These are phyloP conservation scores for Amauroascus niger DNA, from an alignment of 2,329 filamentous ascomycete genomes.

Conservation along the genomic window DNA sequence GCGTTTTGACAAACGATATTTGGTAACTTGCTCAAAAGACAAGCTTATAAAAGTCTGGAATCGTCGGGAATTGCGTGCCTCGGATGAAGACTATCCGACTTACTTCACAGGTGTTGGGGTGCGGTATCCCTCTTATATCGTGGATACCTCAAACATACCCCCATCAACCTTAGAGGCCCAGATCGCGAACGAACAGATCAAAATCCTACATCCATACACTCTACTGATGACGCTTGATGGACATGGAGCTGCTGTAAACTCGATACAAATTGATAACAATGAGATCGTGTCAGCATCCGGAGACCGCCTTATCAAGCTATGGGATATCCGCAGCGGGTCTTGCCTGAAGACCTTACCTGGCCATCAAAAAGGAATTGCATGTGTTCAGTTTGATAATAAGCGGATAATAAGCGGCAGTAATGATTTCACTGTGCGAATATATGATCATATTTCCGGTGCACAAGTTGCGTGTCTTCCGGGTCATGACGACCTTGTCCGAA, in stretches of 20 bases:
- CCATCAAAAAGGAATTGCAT: constrained; percentile 91
- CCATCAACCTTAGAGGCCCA: constrained; percentile 36
- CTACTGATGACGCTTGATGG: constrained; percentile 72
- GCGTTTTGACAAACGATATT: constrained; percentile 77
- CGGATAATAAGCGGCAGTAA: constrained; percentile 93
- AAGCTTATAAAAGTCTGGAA: constrained; percentile 97
- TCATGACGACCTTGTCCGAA: constrained; percentile 77
- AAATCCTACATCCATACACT: constrained; percentile 54
- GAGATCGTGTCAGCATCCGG: constrained; percentile 92
- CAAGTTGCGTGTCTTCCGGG: constrained; percentile 81
- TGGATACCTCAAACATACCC: constrained; percentile 40
- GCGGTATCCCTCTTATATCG: constrained; percentile 45
- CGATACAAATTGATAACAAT: constrained; percentile 76
- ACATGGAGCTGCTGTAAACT: constrained; percentile 87
- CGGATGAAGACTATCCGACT: constrained; percentile 38
- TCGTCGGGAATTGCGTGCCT: constrained; percentile 52
- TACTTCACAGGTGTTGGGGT: constrained; percentile 36
- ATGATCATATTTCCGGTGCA: constrained; percentile 72
- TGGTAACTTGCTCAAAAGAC: constrained; percentile 96
- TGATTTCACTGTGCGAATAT: constrained; percentile 92
- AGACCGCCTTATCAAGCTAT: constrained; percentile 86
- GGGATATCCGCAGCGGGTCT: constrained; percentile 73
- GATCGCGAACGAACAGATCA: constrained; percentile 34
- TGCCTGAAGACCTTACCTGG: constrained; percentile 72
- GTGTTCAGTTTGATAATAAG: constrained; percentile 89